Evolutionary conservation across 306 rosid genomes (phyloP).

Genomic region (Gynostemma pentaphyllum): DNA sequence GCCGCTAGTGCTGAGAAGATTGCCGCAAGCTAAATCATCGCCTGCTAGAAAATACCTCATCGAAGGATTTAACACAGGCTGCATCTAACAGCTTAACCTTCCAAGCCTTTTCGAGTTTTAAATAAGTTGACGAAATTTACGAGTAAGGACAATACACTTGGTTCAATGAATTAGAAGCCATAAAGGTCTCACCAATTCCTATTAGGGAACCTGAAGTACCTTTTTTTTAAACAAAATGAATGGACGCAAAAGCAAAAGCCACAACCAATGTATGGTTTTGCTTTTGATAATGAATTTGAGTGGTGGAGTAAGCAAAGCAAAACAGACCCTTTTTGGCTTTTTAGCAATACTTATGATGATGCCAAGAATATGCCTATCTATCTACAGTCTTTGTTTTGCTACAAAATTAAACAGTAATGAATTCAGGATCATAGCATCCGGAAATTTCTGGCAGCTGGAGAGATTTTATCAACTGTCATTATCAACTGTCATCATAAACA

Average conservation of each 20-base stretch:
- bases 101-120: not conserved
- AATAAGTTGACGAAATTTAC: not conserved
- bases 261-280: not conserved
- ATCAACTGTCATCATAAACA: too few species aligned
- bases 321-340: not conserved
- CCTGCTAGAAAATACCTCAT: too few species aligned
- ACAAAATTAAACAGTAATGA: not conserved
- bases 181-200: not conserved
- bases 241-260: not conserved
- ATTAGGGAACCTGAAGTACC: too few species aligned
- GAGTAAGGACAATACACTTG: not conserved
- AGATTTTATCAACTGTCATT: too few species aligned
- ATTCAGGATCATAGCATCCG: not conserved
- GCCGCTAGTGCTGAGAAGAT: conserved; percentile 59
- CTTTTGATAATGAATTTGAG: not conserved
- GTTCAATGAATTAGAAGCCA: not conserved
- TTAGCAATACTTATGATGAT: not conserved
- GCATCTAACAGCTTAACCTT: not conserved
- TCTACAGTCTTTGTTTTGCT: not conserved
- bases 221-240: not conserved
- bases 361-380: not conserved
- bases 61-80: too few species aligned
- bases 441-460: not conserved
- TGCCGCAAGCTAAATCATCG: too few species aligned
- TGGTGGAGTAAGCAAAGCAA: not conserved